Conservation (phyloP, 1,284 basidiomycete genomes). For the Cryptococcus sp. region DNA sequence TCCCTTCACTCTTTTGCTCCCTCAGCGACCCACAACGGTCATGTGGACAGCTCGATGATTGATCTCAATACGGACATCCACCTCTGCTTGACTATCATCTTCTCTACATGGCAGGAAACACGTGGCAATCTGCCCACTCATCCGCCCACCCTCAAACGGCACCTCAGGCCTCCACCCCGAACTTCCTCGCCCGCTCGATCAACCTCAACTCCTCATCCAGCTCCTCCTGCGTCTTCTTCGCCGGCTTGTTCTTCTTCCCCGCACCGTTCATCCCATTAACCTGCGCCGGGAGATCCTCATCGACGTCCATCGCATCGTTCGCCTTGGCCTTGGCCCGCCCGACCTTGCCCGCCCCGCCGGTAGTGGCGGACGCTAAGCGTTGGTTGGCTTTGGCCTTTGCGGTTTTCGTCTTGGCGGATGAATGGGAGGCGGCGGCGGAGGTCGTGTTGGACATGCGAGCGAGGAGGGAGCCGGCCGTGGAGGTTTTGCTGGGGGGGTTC, state of each 20-base stretch:
- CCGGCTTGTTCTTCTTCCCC: constrained; percentile 21
- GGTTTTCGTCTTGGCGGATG: constrained; percentile 16
- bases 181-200: constrained; percentile 38
- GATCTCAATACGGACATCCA: too few species aligned
- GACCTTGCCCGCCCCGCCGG: constrained; percentile 19
- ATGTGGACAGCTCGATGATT: too few species aligned
- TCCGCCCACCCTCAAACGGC: too few species aligned
- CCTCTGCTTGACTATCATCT: too few species aligned
- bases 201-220: constrained; percentile 46
- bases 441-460: constrained; percentile 19
- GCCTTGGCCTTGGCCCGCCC: constrained; percentile 33
- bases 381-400: constrained; percentile 1
- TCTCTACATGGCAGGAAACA: too few species aligned
- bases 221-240: constrained; percentile 39
- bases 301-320: constrained; percentile 34
- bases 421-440: constrained; percentile 9
- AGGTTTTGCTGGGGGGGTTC: constrained; percentile 25
- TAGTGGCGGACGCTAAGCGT: constrained; percentile 9
- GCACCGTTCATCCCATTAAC: background rate
- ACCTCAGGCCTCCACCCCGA: constrained; percentile 12
- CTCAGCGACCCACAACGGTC: too few species aligned
- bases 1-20: too few species aligned
- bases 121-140: too few species aligned
- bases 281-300: constrained; percentile 11
- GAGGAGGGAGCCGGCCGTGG: constrained; percentile 32